phyloP scores from a whole-genome alignment of 140 eudicot species.

The Oenanthe javanica region DNA sequence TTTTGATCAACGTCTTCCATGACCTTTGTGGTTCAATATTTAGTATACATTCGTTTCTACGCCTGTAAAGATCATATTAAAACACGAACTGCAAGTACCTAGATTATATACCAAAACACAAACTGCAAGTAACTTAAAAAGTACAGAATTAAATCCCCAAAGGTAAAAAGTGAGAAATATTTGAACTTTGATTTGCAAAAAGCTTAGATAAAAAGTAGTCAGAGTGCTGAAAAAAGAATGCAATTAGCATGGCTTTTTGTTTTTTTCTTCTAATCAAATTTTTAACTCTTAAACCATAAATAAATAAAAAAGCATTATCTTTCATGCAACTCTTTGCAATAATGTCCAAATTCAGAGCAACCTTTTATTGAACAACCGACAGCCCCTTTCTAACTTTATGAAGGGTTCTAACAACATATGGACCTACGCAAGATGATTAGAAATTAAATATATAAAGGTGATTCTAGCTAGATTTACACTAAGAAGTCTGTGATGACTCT shows the following conservation, averaged over 20 bases:
- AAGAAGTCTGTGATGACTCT: background rate
- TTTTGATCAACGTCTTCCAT: background rate
- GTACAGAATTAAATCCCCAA: background rate
- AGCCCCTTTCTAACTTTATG: background rate
- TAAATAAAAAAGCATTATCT: background rate
- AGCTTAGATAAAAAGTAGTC: background rate
- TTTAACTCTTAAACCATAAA: background rate
- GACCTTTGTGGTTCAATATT: background rate
- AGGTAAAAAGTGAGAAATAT: background rate
- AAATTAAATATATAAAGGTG: background rate
- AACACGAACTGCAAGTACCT: background rate
- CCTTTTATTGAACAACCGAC: background rate
- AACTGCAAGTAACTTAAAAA: background rate
- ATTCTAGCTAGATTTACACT: background rate
- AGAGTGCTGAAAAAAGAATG: background rate
- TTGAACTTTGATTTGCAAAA: background rate
- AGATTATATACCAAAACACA: no score
- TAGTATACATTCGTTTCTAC: background rate
- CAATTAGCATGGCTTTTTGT: background rate
- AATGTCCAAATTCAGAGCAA: background rate
- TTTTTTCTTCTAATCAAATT: background rate
- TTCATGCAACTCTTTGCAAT: background rate
- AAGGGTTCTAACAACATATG: background rate
- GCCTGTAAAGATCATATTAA: background rate
- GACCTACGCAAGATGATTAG: background rate